Conservation (phyloP, 2,329 filamentous ascomycete genomes). For the Metarhizium album region DNA sequence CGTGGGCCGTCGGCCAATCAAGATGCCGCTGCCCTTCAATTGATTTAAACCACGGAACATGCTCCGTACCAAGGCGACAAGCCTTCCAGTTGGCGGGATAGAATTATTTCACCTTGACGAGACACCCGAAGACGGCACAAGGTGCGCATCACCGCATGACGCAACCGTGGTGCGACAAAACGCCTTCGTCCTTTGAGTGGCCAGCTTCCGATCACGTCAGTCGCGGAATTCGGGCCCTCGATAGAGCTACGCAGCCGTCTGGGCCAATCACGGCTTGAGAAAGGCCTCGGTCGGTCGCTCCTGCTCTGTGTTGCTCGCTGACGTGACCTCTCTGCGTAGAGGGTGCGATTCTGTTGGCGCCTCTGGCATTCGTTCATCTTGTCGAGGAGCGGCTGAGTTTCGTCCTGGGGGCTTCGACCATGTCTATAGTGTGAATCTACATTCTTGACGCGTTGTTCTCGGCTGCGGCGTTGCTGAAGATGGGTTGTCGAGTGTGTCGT, state of each 20-base stretch:
- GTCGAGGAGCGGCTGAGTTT: background rate
- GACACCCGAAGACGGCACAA: too few species aligned
- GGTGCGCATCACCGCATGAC: background rate
- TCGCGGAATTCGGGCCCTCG: conserved; percentile 2
- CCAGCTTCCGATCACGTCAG: conserved; percentile 7
- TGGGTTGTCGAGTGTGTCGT: conserved; percentile 30
- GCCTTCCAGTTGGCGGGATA: too few species aligned
- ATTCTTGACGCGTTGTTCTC: background rate
- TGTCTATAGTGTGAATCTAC: background rate
- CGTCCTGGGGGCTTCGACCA: background rate
- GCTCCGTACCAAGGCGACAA: too few species aligned
- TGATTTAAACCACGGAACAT: too few species aligned
- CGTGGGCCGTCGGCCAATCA: too few species aligned
- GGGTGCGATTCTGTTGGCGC: background rate
- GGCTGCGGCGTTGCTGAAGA: conserved; percentile 10
- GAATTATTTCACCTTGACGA: too few species aligned
- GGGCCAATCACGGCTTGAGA: conserved; percentile 2
- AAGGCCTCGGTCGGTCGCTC: conserved; percentile 4
- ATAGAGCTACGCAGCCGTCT: background rate
- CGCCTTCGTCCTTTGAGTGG: background rate
- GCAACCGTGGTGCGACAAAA: background rate
- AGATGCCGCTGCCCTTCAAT: too few species aligned
- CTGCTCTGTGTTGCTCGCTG: background rate
- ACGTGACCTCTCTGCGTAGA: background rate
- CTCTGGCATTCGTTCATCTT: background rate